Evolutionary conservation across 2,329 filamentous ascomycete species (phyloP), one percentile per base, ranked within the genome.

Genomic region (Exophiala phaeomuriformis): DNA sequence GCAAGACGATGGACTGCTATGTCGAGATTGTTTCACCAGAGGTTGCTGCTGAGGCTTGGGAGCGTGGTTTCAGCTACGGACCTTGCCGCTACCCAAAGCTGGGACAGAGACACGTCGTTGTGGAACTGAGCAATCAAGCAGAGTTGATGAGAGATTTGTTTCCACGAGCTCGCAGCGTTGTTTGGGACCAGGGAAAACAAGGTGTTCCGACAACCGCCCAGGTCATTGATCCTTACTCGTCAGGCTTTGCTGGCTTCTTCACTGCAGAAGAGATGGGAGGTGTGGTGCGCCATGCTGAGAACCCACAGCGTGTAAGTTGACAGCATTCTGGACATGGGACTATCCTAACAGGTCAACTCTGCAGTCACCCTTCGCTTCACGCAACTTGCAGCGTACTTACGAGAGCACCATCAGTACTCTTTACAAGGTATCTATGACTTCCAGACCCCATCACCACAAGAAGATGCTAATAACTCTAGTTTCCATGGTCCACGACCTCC

Each of bases 1-100:
- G 74, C 12, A 80, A 79, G 67, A 79, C 77, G 1, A 76, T 76
- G 71, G 76, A 79, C 49, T 75, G 71, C 55, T 80, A 70, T 58
- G 69, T 77, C 37, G 77, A 80, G 51, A 70, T 79, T 35, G 49
- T 61, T 2, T 66, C 63, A 3, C 37, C 49, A 1, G 52, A 41
- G 6, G 72, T 74, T 58, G 77, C 77, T 0, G 64, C 71, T 2
- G 58, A 63, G 5, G 68, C 69, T 42, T 65, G 72, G 5, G 59
- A 65, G 7, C 68, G 69, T 39, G 68, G 69, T 12, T 63, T 65
- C 33, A 66, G 67, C 10, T 53, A 65, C 32, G 65, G 67, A 47
- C 65, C 66, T 8, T 65, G 64, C 49, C 37, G 70, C 68, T 57
- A 64, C 66, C 31, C 72, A 71, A 60, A 72, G 71, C 51, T 79